Base-by-base conservation (phyloP, 495 filamentous ascomycete species). In the Parmelia sp. region DNA sequence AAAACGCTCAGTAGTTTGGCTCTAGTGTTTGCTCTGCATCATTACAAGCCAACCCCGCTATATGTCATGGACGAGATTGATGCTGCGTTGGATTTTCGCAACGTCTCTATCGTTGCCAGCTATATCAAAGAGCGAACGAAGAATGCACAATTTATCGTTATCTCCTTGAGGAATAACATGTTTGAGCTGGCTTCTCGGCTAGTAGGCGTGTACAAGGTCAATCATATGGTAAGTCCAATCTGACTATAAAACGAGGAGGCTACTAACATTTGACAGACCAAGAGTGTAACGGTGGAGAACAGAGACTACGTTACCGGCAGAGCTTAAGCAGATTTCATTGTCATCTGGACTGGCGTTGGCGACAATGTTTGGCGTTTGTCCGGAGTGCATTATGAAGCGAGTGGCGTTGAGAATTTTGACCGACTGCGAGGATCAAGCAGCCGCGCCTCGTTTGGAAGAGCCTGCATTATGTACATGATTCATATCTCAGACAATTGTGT, bases 41-140 rank as follows among this genome's bases (percentile, higher is more conserved):
- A 97, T 72, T 98, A 96, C 72, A 96, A 96, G 77, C 94, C 94
- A 10, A 98, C 94, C 47, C 94, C 94, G 64, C 76, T 98, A 63
- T 98, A 98, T 75, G 94, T 98, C 60, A 98, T 98, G 94, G 94
- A 98, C 75, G 94, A 98, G 79, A 98, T 98, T 76, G 94, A 98
- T 77, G 94, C 94, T 23, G 94, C 94, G 39, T 72, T 98, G 81
- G 94, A 98, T 79, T 98, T 98, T 81, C 79, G 92, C 73, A 98
- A 98, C 73, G 94, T 98, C 37, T 96, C 92, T 2, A 98, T 98
- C 73, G 94, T 98, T 51, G 94, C 94, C 40, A 92, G 90, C 59
- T 98, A 98, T 71, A 98, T 98, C 81, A 97, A 97, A 77, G 93
- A 97, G 77, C 82, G 94, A 57, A 98, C 94, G 60, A 97, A 97